phyloP scores from a whole-genome alignment of 192 early-diverging fungal species.

The Phlyctochytrium planicorne region DNA sequence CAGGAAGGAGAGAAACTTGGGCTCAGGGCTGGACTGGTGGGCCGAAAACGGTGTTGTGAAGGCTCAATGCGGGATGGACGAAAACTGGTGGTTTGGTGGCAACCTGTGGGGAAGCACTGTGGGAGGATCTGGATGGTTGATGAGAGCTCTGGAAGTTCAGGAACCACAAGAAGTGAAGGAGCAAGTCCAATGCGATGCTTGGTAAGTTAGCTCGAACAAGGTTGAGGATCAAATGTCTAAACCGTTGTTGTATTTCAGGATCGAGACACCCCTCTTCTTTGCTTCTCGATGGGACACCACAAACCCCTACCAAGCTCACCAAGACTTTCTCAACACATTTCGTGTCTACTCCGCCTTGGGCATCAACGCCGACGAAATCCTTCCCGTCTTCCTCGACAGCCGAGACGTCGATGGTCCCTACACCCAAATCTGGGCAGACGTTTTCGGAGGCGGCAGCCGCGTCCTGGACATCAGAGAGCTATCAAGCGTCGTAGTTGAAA shows the following conservation, averaged over 20 bases:
- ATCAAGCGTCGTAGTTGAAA: not conserved
- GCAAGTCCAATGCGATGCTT: constrained; percentile 21
- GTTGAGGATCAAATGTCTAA: too few species aligned
- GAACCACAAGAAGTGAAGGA: not conserved
- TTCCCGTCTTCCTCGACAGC: constrained; percentile 25
- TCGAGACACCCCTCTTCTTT: constrained; percentile 21
- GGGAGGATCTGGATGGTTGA: constrained; percentile 28
- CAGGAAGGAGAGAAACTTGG: too few species aligned
- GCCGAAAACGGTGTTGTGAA: constrained; percentile 13
- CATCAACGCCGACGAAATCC: constrained; percentile 6
- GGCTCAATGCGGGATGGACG: constrained; percentile 11
- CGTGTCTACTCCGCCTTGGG: constrained; percentile 23
- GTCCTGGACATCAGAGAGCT: constrained; percentile 22
- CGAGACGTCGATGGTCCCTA: constrained; percentile 24
- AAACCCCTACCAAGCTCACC: constrained; percentile 34
- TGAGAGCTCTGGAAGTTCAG: constrained; percentile 13
- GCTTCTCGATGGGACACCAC: constrained; percentile 30
- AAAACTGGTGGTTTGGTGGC: constrained; percentile 18
- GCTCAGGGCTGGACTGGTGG: too few species aligned
- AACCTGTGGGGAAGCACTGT: constrained; percentile 17
- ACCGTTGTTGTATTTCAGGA: constrained; percentile 4
- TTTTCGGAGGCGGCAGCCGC: constrained; percentile 8
- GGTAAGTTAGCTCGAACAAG: not conserved
- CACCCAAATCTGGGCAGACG: constrained; percentile 17
- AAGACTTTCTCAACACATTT: constrained; percentile 30